A percentile compares a stretch with the other conserved stretches of the same genome.
These are phyloP conservation scores for Leccinum pachyderme DNA, from an alignment of 1,284 basidiomycete species.

Conservation along the genomic window DNA sequence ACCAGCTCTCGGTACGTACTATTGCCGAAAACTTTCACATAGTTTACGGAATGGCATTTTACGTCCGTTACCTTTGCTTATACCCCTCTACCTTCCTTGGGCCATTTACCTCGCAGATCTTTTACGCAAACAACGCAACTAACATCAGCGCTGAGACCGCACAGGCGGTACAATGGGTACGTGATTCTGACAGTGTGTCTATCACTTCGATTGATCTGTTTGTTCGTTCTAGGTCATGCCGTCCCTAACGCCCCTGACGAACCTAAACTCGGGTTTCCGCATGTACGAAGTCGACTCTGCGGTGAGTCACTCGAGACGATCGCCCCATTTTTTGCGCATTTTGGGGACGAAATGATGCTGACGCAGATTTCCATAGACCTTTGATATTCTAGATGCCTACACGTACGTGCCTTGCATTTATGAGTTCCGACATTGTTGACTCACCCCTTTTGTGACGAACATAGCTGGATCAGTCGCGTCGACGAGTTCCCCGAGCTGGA, in stretches of 20 bases:
- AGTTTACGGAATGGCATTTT: background rate
- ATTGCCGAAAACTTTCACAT: no score
- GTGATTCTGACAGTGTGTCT: conserved; percentile 5
- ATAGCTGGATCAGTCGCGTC: conserved; percentile 39
- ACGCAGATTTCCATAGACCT: conserved; percentile 27
- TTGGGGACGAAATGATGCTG: conserved; percentile 1
- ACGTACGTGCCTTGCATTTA: conserved; percentile 30
- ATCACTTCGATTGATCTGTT: background rate
- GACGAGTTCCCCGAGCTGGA: conserved; percentile 36
- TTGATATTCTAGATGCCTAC: conserved; percentile 41
- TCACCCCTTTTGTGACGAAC: background rate
- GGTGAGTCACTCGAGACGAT: conserved; percentile 36
- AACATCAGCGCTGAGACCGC: conserved; percentile 54
- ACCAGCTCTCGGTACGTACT: conserved; percentile 56
- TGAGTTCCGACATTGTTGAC: background rate
- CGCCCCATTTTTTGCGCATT: background rate
- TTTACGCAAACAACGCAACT: conserved; percentile 44
- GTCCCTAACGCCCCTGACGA: conserved; percentile 67
- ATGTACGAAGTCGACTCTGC: conserved; percentile 76
- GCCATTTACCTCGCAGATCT: conserved; percentile 30
- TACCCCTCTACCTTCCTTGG: background rate
- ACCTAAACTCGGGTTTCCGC: conserved; percentile 77
- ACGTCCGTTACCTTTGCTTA: background rate
- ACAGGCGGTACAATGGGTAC: conserved; percentile 51
- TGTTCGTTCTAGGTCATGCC: conserved; percentile 49